Percentiles rank a stretch among this genome's conserved stretches.
Evolutionary conservation across 1,139 yeast genomes (phyloP).

Genomic region (Geotrichum citri-aurantii): DNA sequence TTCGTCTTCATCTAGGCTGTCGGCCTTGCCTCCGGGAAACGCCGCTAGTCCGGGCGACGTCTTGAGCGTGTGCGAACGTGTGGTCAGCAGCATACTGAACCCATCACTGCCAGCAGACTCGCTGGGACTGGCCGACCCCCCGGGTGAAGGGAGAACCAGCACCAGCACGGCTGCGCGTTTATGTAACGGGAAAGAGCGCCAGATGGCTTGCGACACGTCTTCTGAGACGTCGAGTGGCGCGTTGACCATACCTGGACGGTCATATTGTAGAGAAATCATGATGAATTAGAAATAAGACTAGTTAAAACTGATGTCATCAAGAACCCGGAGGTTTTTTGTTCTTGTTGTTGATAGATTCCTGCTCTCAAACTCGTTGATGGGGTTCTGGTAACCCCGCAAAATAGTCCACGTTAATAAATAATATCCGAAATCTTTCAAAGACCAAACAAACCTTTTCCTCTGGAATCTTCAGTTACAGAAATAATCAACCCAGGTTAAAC

Average conservation of each 20-base stretch:
- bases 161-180: slow-evolving; percentile 65
- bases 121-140: not conserved
- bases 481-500: too few relatives aligned
- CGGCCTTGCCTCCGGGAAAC: slow-evolving; percentile 83
- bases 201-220: slow-evolving; percentile 28
- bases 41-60: slow-evolving; percentile 82
- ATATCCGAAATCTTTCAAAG: not conserved
- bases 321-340: not conserved
- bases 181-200: slow-evolving; percentile 48
- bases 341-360: not conserved
- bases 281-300: too few relatives aligned
- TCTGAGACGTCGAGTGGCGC: not conserved
- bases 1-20: slow-evolving; percentile 49
- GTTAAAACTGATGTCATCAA: not conserved
- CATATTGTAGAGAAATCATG: not conserved
- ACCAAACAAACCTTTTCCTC: not conserved
- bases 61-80: slow-evolving; percentile 59
- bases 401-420: not conserved
- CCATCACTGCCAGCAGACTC: slow-evolving; percentile 57
- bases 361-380: not conserved
- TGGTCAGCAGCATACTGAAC: slow-evolving; percentile 64
- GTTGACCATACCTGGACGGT: not conserved
- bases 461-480: not conserved
- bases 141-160: slow-evolving; percentile 39
- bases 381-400: not conserved